phyloP scores from a whole-genome alignment of 352 stramenopile genomes.

The Globisporangium polare region DNA sequence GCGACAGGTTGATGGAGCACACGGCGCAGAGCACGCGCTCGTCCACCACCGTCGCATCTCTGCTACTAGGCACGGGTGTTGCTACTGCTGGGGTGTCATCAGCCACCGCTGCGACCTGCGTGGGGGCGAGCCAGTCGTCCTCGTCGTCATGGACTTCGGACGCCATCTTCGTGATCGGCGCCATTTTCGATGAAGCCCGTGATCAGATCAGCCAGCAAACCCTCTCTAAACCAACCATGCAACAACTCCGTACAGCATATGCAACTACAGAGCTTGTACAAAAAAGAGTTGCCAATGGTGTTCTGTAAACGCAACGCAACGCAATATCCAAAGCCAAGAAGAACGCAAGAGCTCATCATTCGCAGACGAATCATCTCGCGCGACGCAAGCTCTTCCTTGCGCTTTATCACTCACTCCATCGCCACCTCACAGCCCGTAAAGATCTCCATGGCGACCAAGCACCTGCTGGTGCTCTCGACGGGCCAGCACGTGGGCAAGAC shows the following conservation, averaged over 20 bases:
- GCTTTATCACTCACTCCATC: too few species aligned
- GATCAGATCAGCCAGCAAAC: too few species aligned
- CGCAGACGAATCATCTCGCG: not conserved
- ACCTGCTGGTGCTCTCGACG: conserved; percentile 86
- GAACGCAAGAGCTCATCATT: not conserved
- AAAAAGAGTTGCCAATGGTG: too few species aligned
- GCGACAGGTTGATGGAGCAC: conserved; percentile 58
- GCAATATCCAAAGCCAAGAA: not conserved
- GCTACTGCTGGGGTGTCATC: not conserved
- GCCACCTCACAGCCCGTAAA: too few species aligned
- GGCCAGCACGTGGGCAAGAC: conserved; percentile 98
- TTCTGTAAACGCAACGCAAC: too few species aligned
- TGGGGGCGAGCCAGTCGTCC: conserved; percentile 20
- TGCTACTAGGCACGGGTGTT: not conserved
- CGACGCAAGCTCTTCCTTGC: conserved; percentile 3
- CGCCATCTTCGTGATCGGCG: conserved; percentile 5
- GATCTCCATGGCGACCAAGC: conserved; percentile 52
- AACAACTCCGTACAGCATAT: too few species aligned
- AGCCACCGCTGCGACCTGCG: conserved; percentile 19
- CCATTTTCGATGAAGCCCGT: too few species aligned
- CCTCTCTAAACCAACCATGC: too few species aligned
- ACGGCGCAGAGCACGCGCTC: conserved; percentile 42
- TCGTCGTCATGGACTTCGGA: conserved; percentile 16
- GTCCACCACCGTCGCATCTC: not conserved
- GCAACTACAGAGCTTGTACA: too few species aligned